phyloP scores from a whole-genome alignment of 225 moss, liverwort and hornwort species.

The Ulota crispa region DNA sequence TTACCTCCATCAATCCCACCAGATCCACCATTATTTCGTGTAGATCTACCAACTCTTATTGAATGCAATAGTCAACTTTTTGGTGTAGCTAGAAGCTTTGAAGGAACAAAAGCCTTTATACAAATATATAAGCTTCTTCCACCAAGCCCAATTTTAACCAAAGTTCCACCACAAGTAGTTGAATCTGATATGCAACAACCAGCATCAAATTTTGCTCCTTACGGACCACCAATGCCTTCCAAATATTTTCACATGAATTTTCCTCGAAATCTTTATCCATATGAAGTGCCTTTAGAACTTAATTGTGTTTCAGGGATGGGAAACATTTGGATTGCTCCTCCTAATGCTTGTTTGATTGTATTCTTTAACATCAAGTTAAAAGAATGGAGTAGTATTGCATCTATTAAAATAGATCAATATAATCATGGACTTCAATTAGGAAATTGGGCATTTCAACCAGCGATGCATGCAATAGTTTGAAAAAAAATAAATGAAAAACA shows the following conservation, averaged over 20 bases:
- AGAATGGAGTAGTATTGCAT: constrained; percentile 38
- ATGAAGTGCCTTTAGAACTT: constrained; percentile 31
- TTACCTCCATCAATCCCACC: neutral
- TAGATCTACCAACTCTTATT: constrained; percentile 31
- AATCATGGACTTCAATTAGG: constrained; percentile 27
- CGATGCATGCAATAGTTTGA: constrained; percentile 47
- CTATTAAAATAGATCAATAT: constrained; percentile 33
- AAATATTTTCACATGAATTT: constrained; percentile 37
- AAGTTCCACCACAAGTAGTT: neutral
- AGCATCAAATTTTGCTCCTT: constrained; percentile 29
- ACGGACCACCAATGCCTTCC: constrained; percentile 43
- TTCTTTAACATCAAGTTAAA: constrained; percentile 37
- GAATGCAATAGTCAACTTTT: constrained; percentile 45
- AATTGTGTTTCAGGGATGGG: constrained; percentile 46
- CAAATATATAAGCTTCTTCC: constrained; percentile 37
- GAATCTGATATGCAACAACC: rapidly evolving
- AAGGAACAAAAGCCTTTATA: constrained; percentile 33
- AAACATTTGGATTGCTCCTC: constrained; percentile 51
- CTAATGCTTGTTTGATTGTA: constrained; percentile 33
- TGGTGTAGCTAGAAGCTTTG: constrained; percentile 36
- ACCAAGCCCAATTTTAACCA: rapidly evolving
- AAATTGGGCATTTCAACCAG: constrained; percentile 53
- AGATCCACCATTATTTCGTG: neutral
- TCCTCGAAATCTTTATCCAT: constrained; percentile 22
- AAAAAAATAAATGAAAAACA: neutral